Evolutionary conservation across 2,329 filamentous ascomycete species (phyloP).

Genomic region (Ceratocystis harringtonii): DNA sequence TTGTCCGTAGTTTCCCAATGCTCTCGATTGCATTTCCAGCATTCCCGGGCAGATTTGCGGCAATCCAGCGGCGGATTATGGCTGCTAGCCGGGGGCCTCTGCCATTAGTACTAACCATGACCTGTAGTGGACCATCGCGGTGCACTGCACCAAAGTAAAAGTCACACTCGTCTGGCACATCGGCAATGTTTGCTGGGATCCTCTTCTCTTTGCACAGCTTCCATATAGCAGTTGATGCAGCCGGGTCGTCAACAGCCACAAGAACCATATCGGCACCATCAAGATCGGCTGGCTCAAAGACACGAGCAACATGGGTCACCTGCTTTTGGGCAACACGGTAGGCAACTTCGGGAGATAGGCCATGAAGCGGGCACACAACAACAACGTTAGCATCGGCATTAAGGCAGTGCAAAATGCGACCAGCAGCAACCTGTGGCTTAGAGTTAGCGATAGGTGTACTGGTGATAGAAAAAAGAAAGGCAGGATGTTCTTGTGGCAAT

Average conservation of each 20-base stretch:
- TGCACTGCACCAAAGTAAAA: constrained; percentile 98
- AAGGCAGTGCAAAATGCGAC: constrained; percentile 83
- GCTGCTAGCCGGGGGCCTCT: constrained; percentile 86
- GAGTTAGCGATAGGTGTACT: not conserved
- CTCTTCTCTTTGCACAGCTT: constrained; percentile 75
- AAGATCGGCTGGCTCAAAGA: constrained; percentile 76
- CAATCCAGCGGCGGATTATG: constrained; percentile 71
- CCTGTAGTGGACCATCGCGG: constrained; percentile 84
- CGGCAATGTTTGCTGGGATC: constrained; percentile 88
- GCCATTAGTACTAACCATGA: constrained; percentile 98
- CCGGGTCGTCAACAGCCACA: constrained; percentile 83
- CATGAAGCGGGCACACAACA: constrained; percentile 63
- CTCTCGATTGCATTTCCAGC: constrained; percentile 74
- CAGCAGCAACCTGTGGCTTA: constrained; percentile 65
- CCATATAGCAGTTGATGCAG: constrained; percentile 81
- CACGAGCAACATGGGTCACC: constrained; percentile 65
- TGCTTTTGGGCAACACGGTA: constrained; percentile 62
- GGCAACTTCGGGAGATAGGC: constrained; percentile 78
- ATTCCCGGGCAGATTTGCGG: constrained; percentile 56
- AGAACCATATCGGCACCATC: constrained; percentile 75
- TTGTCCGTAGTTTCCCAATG: constrained; percentile 65
- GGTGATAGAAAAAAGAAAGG: not conserved
- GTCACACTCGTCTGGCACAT: constrained; percentile 91
- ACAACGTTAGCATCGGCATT: constrained; percentile 88
- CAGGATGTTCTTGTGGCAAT: not conserved